Percentiles rank a stretch among this genome's conserved stretches.
phyloP scores from a whole-genome alignment of 352 stramenopile genomes.

The Phytophthora macrochlamydospora region DNA sequence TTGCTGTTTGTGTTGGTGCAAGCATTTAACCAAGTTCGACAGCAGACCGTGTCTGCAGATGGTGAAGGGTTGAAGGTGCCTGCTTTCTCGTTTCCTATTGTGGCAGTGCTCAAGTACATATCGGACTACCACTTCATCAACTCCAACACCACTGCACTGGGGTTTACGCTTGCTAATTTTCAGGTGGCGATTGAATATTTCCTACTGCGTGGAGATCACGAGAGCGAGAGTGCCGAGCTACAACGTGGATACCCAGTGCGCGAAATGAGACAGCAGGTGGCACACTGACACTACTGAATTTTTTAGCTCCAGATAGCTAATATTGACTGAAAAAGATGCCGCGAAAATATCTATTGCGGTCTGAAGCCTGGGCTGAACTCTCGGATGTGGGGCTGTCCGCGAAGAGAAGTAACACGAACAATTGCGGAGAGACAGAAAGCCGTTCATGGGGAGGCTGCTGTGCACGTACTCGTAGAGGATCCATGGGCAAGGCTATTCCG shows the following conservation, averaged over 20 bases:
- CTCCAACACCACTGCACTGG: constrained; percentile 77
- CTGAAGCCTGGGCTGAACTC: no score
- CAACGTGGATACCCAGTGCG: constrained; percentile 24
- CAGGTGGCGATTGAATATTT: constrained; percentile 83
- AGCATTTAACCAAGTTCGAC: constrained; percentile 38
- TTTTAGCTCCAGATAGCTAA: no score
- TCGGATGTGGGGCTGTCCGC: no score
- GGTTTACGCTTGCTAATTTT: constrained; percentile 83
- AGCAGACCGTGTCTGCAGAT: background rate
- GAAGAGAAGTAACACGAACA: no score
- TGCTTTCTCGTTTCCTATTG: constrained; percentile 48
- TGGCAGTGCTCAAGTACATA: constrained; percentile 71
- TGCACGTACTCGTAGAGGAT: no score
- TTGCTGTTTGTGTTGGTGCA: constrained; percentile 73
- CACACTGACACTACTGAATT: no score
- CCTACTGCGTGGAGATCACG: constrained; percentile 47
- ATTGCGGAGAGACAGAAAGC: no score
- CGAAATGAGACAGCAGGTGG: background rate
- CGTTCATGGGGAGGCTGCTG: no score
- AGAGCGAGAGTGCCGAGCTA: constrained; percentile 19
- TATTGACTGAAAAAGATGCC: no score
- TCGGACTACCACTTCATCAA: constrained; percentile 86
- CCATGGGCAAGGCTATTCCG: no score
- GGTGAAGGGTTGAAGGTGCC: constrained; percentile 5
- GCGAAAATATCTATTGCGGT: no score